Base-by-base conservation (phyloP, 1,284 basidiomycete genomes). In the Irpex rosettiformis region DNA sequence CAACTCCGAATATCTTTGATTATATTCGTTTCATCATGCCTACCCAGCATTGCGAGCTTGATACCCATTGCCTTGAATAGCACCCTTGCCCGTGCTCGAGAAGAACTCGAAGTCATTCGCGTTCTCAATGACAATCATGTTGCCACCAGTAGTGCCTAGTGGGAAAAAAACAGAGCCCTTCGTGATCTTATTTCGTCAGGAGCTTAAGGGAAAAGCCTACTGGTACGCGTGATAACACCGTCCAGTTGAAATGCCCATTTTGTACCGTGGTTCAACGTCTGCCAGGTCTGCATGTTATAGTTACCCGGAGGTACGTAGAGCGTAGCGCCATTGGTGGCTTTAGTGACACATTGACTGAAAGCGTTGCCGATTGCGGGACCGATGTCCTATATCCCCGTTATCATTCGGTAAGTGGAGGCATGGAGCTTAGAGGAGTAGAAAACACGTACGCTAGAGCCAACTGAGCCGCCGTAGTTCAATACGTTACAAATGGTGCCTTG, bases 51-150 rank as follows among this genome's bases (percentile, higher is more conserved):
- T 74, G n/a, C 73, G 68, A 51, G 63, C 66, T 48, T 71, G 66
- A 57, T 72, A 73, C 8, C 72, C 73, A 47, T 61, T 59, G 2
- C 72, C 72, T 59, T 72, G 72, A 54, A 75, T 71, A 5, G 69
- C 72, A n/a, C 73, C 73, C 0, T 69, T 68, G 48, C 71, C 71
- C 58, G 68, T 75, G 52, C 68, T 68, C 25, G 72, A 73, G 60
- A 68, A 75, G 58, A 75, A 67, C 60, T 75, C 73, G 55, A 75
- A 73, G 64, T 75, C 72, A 52, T 70, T 65, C 24, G 73, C 72
- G 52, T 72, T 72, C 53, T 70, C 52, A 18, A 73, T 48, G n/a
- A 54, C 65, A 29, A 73, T 69, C 72, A 73, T 73, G 57, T 73
- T 68, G 3, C 71, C 72, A 21, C 62, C 61, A 7, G 70, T 68